Base-by-base conservation (phyloP, 225 moss, liverwort and hornwort genomes). In the Rhytidiadelphus loreus region DNA sequence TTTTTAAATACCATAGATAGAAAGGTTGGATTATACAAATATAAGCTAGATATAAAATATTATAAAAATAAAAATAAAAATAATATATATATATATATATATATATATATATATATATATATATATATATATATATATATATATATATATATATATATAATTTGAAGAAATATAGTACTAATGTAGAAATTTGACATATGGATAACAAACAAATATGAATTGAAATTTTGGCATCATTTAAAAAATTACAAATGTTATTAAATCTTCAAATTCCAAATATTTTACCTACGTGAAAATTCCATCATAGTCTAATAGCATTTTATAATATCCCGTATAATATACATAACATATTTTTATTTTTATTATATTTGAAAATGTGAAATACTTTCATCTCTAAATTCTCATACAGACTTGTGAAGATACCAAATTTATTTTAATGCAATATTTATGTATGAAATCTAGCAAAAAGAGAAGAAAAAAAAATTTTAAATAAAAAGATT, bases 151-250 rank as follows among this genome's bases (percentile, higher is more conserved):
- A 3, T 11, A 0, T 50, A 12, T 11, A 10, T 30, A 33, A 12
- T 0, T 33, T 52, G 3, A 52, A 75, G 5, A 30, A 18, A 2
- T 19, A 32, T 2, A 32, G 0, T 12, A 2, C 0, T 7, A 21
- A 19, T 75, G 0, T 50, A 8, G 3, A 53, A 14, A 37, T 53
- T 23, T 9, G 15, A 24, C 9, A 37, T 1, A 53, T n/a, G n/a
- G n/a, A n/a, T n/a, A 37, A 21, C 0, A 79, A 57, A 39, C 1
- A 28, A 37, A 5, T 39, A 56, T 28, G 2, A 79, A 28, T 19
- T 3, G 2, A 19, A 59, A 13, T 6, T 20, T 35, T 37, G 6
- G 25, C 16, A 64, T 64, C 35, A 35, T 25, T 63, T 63, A 0
- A 50, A 64, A 64, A 13, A 20, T 80, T 1, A 9, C 1, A 77